Base-by-base conservation (phyloP, 2,329 filamentous ascomycete genomes). In the Ophiosphaerella herpotricha region DNA sequence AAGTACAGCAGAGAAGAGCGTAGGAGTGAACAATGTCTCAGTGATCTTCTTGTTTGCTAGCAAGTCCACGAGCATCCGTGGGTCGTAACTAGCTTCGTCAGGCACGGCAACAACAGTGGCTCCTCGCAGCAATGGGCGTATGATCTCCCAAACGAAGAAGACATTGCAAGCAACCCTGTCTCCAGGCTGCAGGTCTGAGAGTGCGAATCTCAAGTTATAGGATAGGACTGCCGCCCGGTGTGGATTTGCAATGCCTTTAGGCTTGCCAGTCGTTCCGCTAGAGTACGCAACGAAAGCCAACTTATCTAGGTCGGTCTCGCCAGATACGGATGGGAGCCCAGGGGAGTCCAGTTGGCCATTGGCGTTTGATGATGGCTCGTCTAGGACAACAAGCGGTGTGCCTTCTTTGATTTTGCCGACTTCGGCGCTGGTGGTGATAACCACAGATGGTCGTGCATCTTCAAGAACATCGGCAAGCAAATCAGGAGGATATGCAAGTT, bases 121-220 rank as follows among this genome's bases (percentile, higher is more conserved):
- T 60, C 89, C 89, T 46, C 89, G 82, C 46, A 93, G 69, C 38
- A 93, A 77, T 7, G 89, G 89, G 5, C 89, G 86, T 46, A 93
- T 72, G 48, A 92, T 91, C 70, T 93, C 89, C 89, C 89, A 93
- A 39, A 92, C 81, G 67, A 93, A 93, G 72, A 92, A 93, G 51
- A 92, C 89, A 77, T 92, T 93, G 75, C 89, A 92, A n/a, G 89
- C 89, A 9, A 92, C 88, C 6, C 89, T 83, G 60, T 91, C 89
- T 13, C 88, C 88, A 0, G 85, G 86, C 14, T 80, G 74, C 2
- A 90, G 76, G 67, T 92, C 86, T 57, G 85, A 87, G 41, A 92
- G 71, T 8, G 75, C 78, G 64, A 92, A 92, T 70, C 89, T 79
- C 55, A 90, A 72, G 60, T 90, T 78, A 67, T 92, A 92, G 6